These are phyloP conservation scores for Apostasia ramifera DNA, from an alignment of 106 monocot species.

Conservation along the genomic window DNA sequence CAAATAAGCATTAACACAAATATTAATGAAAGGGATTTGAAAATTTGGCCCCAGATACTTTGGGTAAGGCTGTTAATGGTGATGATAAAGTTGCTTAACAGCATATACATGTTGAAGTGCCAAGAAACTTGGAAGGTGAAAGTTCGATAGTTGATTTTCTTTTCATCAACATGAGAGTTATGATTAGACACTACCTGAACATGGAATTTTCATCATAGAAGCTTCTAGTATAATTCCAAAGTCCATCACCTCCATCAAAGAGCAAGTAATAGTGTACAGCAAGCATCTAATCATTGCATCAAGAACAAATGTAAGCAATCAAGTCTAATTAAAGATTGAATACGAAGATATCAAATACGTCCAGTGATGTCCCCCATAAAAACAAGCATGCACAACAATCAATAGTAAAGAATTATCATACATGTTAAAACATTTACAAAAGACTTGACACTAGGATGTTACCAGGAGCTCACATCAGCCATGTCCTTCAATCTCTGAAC, in stretches of 20 bases:
- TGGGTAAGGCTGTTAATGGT: too few relatives aligned
- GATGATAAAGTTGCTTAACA: too few relatives aligned
- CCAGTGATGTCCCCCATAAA: too few relatives aligned
- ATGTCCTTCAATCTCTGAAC: slow-evolving; percentile 71
- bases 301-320: slow-evolving; percentile 3
- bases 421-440: neutral
- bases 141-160: too few relatives aligned
- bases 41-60: too few relatives aligned
- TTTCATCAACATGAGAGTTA: neutral
- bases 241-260: slow-evolving; percentile 75
- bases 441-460: neutral
- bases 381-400: too few relatives aligned
- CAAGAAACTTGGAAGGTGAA: too few relatives aligned
- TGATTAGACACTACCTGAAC: slow-evolving; percentile 49
- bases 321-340: neutral
- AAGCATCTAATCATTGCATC: slow-evolving; percentile 58
- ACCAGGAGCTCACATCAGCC: slow-evolving; percentile 74
- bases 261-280: slow-evolving; percentile 92
- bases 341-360: too few relatives aligned
- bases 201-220: slow-evolving; percentile 72
- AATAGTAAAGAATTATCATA: too few relatives aligned
- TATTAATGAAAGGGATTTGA: too few relatives aligned
- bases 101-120: too few relatives aligned
- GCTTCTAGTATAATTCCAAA: slow-evolving; percentile 62
- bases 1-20: too few relatives aligned